These are phyloP conservation scores for Aaosphaeria arxii DNA, from an alignment of 2,329 filamentous ascomycete genomes.

Conservation along the genomic window DNA sequence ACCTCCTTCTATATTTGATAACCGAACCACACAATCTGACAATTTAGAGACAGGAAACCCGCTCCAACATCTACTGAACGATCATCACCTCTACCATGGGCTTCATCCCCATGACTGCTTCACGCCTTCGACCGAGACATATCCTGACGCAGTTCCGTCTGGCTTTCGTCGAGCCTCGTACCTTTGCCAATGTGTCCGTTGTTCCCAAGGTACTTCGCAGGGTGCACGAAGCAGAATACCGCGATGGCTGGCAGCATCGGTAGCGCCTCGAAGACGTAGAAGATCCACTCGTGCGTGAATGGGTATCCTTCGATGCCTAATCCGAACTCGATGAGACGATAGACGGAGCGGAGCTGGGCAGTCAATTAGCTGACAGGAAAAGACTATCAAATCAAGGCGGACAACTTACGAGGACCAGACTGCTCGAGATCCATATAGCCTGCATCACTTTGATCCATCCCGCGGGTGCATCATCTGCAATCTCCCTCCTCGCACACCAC, in stretches of 20 bases:
- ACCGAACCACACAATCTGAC: too few relatives aligned
- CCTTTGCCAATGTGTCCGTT: conserved; percentile 6
- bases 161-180: not conserved
- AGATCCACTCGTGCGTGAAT: conserved; percentile 48
- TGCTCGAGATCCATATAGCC: conserved; percentile 46
- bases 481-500: not conserved
- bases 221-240: conserved; percentile 47
- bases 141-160: not conserved
- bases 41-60: too few relatives aligned
- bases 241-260: conserved; percentile 37
- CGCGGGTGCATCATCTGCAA: conserved; percentile 19
- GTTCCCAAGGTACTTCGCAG: conserved; percentile 38
- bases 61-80: too few relatives aligned
- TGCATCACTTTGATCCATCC: conserved; percentile 41
- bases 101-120: not conserved
- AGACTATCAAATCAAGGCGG: not conserved
- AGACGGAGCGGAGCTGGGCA: conserved; percentile 39
- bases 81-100: too few relatives aligned
- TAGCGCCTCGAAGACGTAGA: conserved; percentile 49
- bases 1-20: too few relatives aligned
- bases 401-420: conserved; percentile 43
- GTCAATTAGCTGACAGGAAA: not conserved
- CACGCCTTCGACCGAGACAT: not conserved
- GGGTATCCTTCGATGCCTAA: conserved; percentile 47
- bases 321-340: conserved; percentile 48